Evolutionary conservation across 108 stramenopile genomes (phyloP), one percentile per base, ranked within the genome.

Genomic region (Chaetoceros muelleri): DNA sequence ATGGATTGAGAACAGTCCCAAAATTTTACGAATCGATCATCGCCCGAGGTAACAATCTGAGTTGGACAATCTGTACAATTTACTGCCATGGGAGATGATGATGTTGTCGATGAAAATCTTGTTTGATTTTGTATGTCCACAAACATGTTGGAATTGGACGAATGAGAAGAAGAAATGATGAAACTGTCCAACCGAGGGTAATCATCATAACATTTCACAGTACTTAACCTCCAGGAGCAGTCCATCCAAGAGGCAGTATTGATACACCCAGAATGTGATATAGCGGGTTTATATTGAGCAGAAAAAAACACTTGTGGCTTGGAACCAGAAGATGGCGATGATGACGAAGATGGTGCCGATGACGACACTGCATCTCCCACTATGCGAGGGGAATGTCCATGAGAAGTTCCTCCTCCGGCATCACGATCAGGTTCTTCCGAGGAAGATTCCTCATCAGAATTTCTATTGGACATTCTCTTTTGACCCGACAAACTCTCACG

Each of bases 231-330:
- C 84, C 88, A 90, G 1, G 66, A 72, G 44, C 71, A 74, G 55
- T 76, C 72, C 52, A 90, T 30, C 88, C 88, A 90, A n/a, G 70
- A 68, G 13, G 82, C 84, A 20, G 88, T 90, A 51, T 90, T 90
- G 57, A 90, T 83, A 46, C 88, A 90, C 7, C 88, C 88, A 0
- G 76, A 73, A 62, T 90, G 88, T 22, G 68, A 73, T 73, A 90
- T 82, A 20, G 62, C 34, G 13, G 34, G 5, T 40, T 40, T 40
- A 40, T 40, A 40, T 5, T 40, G 18, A 46, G 22, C 21, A 25
- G 20, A 53, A 45, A 26, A 17, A 55, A 23, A 28, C 30, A 57
- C 48, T 17, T 16, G 46, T 16, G 27, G 34, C 28, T 24, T 46
- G 3, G 63, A 59, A 18, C 44, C 34, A 19, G 68, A 59, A 22